Evolutionary conservation across 2,329 filamentous ascomycete genomes (phyloP).

Genomic region (Fusarium chuoi): DNA sequence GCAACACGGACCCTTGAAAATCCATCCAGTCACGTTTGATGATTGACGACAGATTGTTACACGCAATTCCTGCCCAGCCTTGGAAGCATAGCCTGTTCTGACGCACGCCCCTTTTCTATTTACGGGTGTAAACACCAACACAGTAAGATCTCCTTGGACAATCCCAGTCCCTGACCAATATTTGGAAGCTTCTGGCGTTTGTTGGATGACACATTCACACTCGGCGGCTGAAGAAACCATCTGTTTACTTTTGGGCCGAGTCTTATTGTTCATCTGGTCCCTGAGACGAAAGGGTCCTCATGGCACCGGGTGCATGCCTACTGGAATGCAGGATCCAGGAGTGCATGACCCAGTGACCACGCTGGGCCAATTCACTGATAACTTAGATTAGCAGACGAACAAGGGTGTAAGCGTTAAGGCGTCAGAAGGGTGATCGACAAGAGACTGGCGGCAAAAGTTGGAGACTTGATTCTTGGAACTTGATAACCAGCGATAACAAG

Average conservation of each 20-base stretch:
- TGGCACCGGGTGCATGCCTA: constrained; percentile 3
- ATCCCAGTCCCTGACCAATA: constrained; percentile 10
- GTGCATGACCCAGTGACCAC: constrained; percentile 37
- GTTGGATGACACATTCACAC: constrained; percentile 2
- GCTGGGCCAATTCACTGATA: constrained; percentile 29
- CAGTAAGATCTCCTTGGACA: constrained; percentile 6
- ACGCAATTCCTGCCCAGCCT: constrained; percentile 21
- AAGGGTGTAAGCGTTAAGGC: constrained; percentile 21
- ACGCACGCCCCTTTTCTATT: constrained; percentile 37
- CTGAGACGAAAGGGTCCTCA: constrained; percentile 23
- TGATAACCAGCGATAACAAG: constrained; percentile 27
- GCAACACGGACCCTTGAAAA: constrained; percentile 20
- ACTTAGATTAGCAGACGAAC: constrained; percentile 27
- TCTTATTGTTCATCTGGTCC: constrained; percentile 16
- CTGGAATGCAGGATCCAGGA: constrained; percentile 45
- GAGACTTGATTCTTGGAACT: constrained; percentile 30
- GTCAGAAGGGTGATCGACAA: constrained; percentile 29
- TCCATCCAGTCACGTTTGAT: constrained; percentile 23
- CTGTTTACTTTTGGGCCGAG: constrained; percentile 6
- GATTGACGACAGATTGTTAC: constrained; percentile 22
- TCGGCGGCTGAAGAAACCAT: constrained; percentile 28
- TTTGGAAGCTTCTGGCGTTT: constrained; percentile 28
- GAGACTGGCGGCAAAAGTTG: constrained; percentile 33
- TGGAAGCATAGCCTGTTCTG: constrained; percentile 28
- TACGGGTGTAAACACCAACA: constrained; percentile 17